Evolutionary conservation across 805 yeast species (phyloP).

Genomic region (Candida gorgasii): DNA sequence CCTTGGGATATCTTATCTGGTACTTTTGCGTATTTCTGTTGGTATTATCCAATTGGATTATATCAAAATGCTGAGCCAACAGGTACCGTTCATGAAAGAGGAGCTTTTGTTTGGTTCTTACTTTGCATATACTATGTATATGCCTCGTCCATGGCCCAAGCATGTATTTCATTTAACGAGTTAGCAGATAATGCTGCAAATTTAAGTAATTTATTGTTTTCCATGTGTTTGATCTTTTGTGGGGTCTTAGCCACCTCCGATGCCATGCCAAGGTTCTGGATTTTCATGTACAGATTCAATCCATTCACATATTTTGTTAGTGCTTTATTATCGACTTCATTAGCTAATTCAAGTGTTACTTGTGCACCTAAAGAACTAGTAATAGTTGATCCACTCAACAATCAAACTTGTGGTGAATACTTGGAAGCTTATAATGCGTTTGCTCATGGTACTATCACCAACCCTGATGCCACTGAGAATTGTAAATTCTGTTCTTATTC

Average conservation of each 20-base stretch:
- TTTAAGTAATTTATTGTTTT: conserved; percentile 28
- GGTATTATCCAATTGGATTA: conserved; percentile 63
- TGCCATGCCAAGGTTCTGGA: conserved; percentile 49
- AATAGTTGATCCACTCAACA: conserved; percentile 21
- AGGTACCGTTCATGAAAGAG: conserved; percentile 51
- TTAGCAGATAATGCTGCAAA: conserved; percentile 33
- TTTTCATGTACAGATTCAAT: conserved; percentile 73
- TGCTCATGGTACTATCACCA: conserved; percentile 48
- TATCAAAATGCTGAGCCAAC: conserved; percentile 53
- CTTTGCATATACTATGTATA: conserved; percentile 26
- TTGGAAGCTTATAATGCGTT: conserved; percentile 23
- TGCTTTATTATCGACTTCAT: conserved; percentile 43
- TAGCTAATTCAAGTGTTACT: conserved; percentile 39
- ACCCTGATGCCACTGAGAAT: conserved; percentile 45
- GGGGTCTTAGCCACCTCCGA: conserved; percentile 31
- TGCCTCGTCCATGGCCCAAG: conserved; percentile 26
- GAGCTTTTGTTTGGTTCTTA: conserved; percentile 37
- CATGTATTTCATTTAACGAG: conserved; percentile 29
- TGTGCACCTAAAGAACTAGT: conserved; percentile 27
- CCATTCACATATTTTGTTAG: conserved; percentile 66
- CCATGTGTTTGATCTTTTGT: conserved; percentile 38
- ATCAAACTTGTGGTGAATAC: conserved; percentile 33
- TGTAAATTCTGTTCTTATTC: conserved; percentile 65
- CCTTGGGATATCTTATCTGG: conserved; percentile 49
- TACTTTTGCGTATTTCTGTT: conserved; percentile 37